Conservation (phyloP, 192 early-diverging fungal species). For the Mortierella claussenii region DNA sequence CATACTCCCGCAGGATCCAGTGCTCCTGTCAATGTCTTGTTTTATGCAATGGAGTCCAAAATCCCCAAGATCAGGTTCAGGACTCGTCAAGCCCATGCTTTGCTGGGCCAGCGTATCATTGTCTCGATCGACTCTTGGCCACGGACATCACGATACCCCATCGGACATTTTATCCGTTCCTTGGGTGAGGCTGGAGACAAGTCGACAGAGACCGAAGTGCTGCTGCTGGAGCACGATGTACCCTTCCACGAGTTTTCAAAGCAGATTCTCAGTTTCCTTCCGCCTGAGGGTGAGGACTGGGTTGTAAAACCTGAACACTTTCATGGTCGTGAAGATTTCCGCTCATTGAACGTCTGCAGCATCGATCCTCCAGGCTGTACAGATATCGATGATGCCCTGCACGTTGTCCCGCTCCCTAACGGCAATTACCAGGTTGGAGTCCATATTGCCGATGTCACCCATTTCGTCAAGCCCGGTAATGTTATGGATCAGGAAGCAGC, state of each 20-base stretch:
- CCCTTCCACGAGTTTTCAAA: constrained; percentile 93
- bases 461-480: constrained; percentile 86
- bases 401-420: constrained; percentile 81
- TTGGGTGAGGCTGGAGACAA: constrained; percentile 95
- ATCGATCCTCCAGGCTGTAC: constrained; percentile 99
- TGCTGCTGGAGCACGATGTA: constrained; percentile 96
- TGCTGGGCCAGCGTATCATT: constrained; percentile 90
- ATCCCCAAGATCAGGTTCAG: constrained; percentile 95
- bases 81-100: constrained; percentile 84
- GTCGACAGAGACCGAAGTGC: constrained; percentile 95
- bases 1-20: constrained; percentile 66
- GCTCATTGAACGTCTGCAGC: constrained; percentile 88
- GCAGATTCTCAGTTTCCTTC: constrained; percentile 85
- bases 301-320: constrained; percentile 78
- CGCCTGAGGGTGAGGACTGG: constrained; percentile 90
- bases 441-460: constrained; percentile 97
- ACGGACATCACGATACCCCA: constrained; percentile 79
- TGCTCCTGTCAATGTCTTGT: constrained; percentile 78
- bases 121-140: constrained; percentile 94
- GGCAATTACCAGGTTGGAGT: constrained; percentile 91
- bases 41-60: constrained; percentile 91
- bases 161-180: constrained; percentile 92
- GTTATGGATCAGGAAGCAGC: constrained; percentile 90
- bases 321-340: constrained; percentile 81
- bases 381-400: constrained; percentile 99